phyloP scores from a whole-genome alignment of 768 basidiomycete species.

The Lentinula raphanica region DNA sequence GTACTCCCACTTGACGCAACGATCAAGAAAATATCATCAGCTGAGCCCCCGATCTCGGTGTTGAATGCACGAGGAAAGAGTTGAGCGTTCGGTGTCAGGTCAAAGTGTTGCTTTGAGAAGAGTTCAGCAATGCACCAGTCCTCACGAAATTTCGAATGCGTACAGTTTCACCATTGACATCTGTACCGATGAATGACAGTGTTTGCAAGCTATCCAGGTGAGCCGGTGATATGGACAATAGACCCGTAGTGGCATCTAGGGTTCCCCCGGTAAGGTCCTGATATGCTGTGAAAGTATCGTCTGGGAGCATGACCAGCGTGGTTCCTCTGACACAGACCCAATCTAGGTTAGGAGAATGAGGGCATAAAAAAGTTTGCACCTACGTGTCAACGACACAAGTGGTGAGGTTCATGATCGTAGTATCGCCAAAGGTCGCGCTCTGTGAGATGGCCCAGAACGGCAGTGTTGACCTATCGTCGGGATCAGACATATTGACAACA shows the following conservation, averaged over 20 bases:
- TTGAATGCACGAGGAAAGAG: conserved; percentile 32
- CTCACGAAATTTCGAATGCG: no score
- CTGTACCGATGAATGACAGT: conserved; percentile 40
- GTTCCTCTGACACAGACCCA: conserved; percentile 35
- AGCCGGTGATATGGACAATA: conserved; percentile 44
- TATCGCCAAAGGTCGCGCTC: background rate
- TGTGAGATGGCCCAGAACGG: background rate
- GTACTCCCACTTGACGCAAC: conserved; percentile 22
- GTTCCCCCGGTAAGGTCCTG: conserved; percentile 32
- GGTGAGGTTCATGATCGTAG: background rate
- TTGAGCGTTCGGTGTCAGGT: conserved; percentile 37
- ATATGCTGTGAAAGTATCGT: conserved; percentile 43
- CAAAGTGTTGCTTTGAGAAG: conserved; percentile 9
- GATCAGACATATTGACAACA: background rate
- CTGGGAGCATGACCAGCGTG: conserved; percentile 45
- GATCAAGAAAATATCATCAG: conserved; percentile 28
- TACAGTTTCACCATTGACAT: background rate
- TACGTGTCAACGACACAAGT: background rate
- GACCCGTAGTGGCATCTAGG: conserved; percentile 22
- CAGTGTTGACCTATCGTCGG: background rate
- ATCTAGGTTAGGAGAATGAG: no score
- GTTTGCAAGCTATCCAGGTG: conserved; percentile 50
- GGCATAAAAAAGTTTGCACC: background rate
- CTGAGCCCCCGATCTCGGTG: conserved; percentile 25
- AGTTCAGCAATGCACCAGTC: no score